These are phyloP conservation scores for Hyphodiscus sp. DNA, from an alignment of 2,329 filamentous ascomycete species.

Conservation along the genomic window DNA sequence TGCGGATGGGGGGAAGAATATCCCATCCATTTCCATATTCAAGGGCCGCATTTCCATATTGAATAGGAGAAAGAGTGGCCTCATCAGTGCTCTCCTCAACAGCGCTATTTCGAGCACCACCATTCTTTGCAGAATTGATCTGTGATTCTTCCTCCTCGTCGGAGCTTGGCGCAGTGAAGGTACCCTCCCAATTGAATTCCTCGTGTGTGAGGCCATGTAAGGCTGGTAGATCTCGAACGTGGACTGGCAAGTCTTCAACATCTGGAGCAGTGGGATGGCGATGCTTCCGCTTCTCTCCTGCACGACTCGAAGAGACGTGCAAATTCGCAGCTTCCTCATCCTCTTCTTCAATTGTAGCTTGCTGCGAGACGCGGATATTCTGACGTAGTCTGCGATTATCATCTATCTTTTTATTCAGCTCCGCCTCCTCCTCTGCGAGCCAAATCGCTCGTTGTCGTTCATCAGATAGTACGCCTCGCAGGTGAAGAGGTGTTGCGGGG, in stretches of 20 bases:
- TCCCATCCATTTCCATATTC: too few relatives aligned
- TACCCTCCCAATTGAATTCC: not conserved
- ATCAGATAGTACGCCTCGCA: not conserved
- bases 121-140: not conserved
- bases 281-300: not conserved
- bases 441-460: not conserved
- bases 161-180: not conserved
- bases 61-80: too few relatives aligned
- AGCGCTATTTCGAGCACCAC: not conserved
- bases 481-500: not conserved
- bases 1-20: not conserved
- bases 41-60: too few relatives aligned
- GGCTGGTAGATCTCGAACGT: not conserved
- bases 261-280: not conserved
- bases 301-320: too few relatives aligned
- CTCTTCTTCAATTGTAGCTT: not conserved
- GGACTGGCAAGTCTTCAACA: not conserved
- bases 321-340: not conserved
- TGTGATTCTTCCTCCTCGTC: not conserved
- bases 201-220: too few relatives aligned
- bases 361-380: not conserved
- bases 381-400: not conserved
- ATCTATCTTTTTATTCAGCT: not conserved
- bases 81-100: too few relatives aligned
- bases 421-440: not conserved